Percentiles rank a stretch among this genome's conserved stretches.
phyloP scores from a whole-genome alignment of 2,329 filamentous ascomycete genomes.

The Fusarium sp. region DNA sequence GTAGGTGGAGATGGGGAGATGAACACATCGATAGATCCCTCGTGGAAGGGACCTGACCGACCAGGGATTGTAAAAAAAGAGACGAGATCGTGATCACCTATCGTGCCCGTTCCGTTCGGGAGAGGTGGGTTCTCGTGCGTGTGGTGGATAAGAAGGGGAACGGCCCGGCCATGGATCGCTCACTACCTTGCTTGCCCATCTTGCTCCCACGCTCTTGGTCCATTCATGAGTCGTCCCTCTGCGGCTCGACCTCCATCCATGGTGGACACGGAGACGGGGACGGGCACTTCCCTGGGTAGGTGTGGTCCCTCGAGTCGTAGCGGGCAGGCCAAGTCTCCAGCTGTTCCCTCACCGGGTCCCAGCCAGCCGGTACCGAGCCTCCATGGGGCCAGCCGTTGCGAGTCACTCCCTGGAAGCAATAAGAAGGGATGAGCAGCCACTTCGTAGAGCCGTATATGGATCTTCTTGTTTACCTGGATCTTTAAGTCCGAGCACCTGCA shows the following conservation, averaged over 20 bases:
- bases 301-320: slow-evolving; percentile 31
- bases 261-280: slow-evolving; percentile 19
- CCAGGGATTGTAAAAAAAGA: slow-evolving; percentile 9
- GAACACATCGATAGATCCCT: slow-evolving; percentile 21
- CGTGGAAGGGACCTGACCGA: slow-evolving; percentile 3
- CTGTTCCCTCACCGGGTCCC: slow-evolving; percentile 41
- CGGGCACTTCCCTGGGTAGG: slow-evolving; percentile 13
- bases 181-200: slow-evolving; percentile 3
- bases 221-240: slow-evolving; percentile 6
- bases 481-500: slow-evolving; percentile 24
- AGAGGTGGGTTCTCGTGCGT: slow-evolving; percentile 1
- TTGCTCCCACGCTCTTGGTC: neutral
- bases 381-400: slow-evolving; percentile 28
- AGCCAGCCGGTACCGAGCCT: slow-evolving; percentile 39
- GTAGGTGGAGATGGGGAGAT: slow-evolving; percentile 34
- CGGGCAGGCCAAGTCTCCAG: slow-evolving; percentile 30
- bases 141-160: neutral
- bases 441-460: slow-evolving; percentile 16
- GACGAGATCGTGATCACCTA: neutral
- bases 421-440: slow-evolving; percentile 38
- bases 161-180: slow-evolving; percentile 2
- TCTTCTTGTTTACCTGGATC: slow-evolving; percentile 6
- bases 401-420: slow-evolving; percentile 33
- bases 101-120: slow-evolving; percentile 2
- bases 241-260: slow-evolving; percentile 26